Evolutionary conservation across 306 rosid genomes (phyloP).

Genomic region (Abrus pulchellus): DNA sequence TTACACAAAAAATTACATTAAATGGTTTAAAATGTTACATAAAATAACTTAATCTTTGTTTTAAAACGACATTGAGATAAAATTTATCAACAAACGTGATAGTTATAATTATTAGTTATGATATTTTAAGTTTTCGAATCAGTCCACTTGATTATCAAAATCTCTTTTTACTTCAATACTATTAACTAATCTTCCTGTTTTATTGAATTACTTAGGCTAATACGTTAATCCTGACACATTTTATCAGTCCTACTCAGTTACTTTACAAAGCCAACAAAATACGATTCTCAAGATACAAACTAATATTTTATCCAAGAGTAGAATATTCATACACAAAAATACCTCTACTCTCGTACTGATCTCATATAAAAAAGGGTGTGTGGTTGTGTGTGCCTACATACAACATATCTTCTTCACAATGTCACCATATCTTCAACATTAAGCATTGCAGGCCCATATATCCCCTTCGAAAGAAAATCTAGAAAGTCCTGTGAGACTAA

Average conservation of each 20-base stretch:
- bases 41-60: background rate
- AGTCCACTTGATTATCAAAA: background rate
- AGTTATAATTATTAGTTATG: background rate
- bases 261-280: background rate
- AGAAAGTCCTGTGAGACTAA: conserved; percentile 41
- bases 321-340: conserved; percentile 52
- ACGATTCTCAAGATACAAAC: background rate
- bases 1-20: too few relatives aligned
- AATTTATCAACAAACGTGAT: background rate
- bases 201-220: background rate
- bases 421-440: conserved; percentile 10
- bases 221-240: background rate
- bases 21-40: too few relatives aligned
- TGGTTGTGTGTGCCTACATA: background rate
- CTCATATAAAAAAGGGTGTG: background rate
- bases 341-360: conserved; percentile 16
- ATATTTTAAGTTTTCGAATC: background rate
- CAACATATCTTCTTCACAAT: background rate
- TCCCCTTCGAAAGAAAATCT: conserved; percentile 24
- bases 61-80: background rate
- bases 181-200: background rate
- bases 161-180: background rate
- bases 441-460: conserved; percentile 3
- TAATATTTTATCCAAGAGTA: background rate
- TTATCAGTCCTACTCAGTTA: background rate